Percentiles rank a stretch among this genome's conserved stretches.
These are phyloP conservation scores for Fusarium sp. DNA, from an alignment of 2,329 filamentous ascomycete genomes.

Conservation along the genomic window DNA sequence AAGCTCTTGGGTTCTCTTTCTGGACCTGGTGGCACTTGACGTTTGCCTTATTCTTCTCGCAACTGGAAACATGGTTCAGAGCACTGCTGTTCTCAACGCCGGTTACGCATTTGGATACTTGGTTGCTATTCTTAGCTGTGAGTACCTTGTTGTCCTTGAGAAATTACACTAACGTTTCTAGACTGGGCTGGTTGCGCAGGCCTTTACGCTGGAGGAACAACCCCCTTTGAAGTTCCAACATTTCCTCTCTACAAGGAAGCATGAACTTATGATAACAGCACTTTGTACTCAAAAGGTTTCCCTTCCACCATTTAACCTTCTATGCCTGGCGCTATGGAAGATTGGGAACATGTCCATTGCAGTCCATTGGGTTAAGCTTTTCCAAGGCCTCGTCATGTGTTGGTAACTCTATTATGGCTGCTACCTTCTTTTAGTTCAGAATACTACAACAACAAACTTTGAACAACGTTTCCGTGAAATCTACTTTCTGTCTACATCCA, in stretches of 20 bases:
- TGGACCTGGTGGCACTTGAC: conserved; percentile 5
- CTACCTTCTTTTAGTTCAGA: background rate
- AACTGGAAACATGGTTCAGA: conserved; percentile 11
- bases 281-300: background rate
- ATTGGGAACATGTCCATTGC: background rate
- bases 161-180: background rate
- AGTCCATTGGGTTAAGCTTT: background rate
- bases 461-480: background rate
- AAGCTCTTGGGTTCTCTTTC: conserved; percentile 3
- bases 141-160: background rate
- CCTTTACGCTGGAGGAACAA: conserved; percentile 18
- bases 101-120: conserved; percentile 23
- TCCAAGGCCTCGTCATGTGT: background rate
- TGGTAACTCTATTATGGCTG: background rate
- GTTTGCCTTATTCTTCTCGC: conserved; percentile 16
- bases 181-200: conserved; percentile 26
- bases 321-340: background rate
- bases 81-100: conserved; percentile 1
- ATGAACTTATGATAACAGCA: background rate
- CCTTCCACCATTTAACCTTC: background rate
- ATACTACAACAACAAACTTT: background rate
- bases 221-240: conserved; percentile 12
- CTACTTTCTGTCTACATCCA: background rate
- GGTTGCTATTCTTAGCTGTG: conserved; percentile 18
- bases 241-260: conserved; percentile 13